Evolutionary conservation across 73 alveolate species (phyloP), one percentile per base, ranked within the genome.

Genomic region (Stentor coeruleus): DNA sequence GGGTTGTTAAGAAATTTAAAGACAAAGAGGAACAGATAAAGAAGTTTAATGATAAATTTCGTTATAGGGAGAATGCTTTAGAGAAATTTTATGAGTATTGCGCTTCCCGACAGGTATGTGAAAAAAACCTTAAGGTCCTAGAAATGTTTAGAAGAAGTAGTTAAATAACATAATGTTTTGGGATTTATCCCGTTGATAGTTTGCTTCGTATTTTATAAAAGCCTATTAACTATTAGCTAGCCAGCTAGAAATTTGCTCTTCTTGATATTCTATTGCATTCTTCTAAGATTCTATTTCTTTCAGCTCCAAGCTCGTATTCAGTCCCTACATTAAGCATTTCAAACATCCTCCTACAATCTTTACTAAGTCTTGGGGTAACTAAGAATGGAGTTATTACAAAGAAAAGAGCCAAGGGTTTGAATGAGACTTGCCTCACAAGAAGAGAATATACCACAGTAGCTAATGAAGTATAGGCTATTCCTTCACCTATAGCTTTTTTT

Each of bases 291-390:
- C 81, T 85, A 75, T 91, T 91, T 88, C 98, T 91, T 14, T 93
- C 97, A 58, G 77, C 84, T 6, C 98, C 98, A 14, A 93, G 85
- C 76, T 89, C 94, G 88, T 86, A 93, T 77, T 92, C 94, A 58
- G 88, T 96, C 35, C 98, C 98, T 30, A 93, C 89, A 84, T 93
- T 93, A 86, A 91, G 89, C 96, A 91, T 88, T 82, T 89, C 98
- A 74, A 93, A 93, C 83, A 88, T 77, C 82, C 92, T 93, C 84
- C 91, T 89, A 74, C 86, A 89, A 74, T 90, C 90, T 77, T 82
- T 76, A 82, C 81, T 59, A 85, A 93, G 91, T 74, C 87, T 72
- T 37, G 81, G 84, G 6, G 66, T 20, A 11, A 20, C 66, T 49
- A 49, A 49, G 6, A 49, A 11, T 49, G 66, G 66, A 6, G 66